These are phyloP conservation scores for Sarocladium strictum DNA, from an alignment of 2,329 filamentous ascomycete genomes.

Conservation along the genomic window DNA sequence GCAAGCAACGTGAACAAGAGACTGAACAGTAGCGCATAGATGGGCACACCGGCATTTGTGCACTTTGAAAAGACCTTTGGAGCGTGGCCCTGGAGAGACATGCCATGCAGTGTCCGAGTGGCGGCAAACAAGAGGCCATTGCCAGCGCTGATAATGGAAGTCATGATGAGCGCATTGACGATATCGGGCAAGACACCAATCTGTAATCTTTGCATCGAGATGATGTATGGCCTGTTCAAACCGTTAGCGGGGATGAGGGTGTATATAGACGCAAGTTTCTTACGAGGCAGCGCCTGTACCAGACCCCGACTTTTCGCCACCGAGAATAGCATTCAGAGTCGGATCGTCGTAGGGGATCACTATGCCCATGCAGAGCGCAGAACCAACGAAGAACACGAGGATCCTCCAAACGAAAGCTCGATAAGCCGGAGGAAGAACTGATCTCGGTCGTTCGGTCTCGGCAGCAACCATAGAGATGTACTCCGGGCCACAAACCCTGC, in stretches of 20 bases:
- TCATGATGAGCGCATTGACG: conserved; percentile 50
- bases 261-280: too few species aligned
- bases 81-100: conserved; percentile 48
- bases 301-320: conserved; percentile 28
- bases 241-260: background rate
- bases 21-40: conserved; percentile 14
- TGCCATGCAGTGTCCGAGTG: conserved; percentile 49
- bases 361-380: conserved; percentile 57
- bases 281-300: conserved; percentile 24
- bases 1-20: conserved; percentile 16
- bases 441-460: conserved; percentile 48
- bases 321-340: conserved; percentile 45
- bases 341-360: conserved; percentile 33
- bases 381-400: conserved; percentile 57
- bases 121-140: conserved; percentile 56
- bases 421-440: conserved; percentile 43
- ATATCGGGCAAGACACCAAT: conserved; percentile 56
- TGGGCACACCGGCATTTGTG: conserved; percentile 22
- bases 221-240: conserved; percentile 46
- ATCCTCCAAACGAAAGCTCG: conserved; percentile 44
- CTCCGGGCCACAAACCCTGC: conserved; percentile 49
- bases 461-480: conserved; percentile 57
- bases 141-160: conserved; percentile 52
- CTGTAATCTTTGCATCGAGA: conserved; percentile 56
- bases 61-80: conserved; percentile 25